Evolutionary conservation across 2,329 filamentous ascomycete genomes (phyloP).

Genomic region (Xylariomycetidae sp.): DNA sequence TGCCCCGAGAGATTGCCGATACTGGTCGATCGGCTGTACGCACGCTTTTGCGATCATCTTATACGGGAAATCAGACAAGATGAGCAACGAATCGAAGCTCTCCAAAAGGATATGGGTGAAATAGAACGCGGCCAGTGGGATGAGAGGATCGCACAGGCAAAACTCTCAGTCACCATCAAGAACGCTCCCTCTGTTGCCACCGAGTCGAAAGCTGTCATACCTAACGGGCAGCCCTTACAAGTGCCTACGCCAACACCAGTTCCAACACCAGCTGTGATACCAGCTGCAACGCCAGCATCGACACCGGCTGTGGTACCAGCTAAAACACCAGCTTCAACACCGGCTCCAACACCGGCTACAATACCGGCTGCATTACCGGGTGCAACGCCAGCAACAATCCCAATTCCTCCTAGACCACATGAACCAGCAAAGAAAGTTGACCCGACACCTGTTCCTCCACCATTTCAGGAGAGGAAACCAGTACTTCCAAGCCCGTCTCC

Average conservation of each 20-base stretch:
- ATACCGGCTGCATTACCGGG: background rate
- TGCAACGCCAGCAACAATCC: constrained; percentile 9
- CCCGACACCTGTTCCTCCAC: constrained; percentile 15
- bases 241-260: constrained; percentile 11
- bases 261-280: constrained; percentile 4
- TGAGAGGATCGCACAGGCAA: constrained; percentile 15
- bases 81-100: constrained; percentile 59
- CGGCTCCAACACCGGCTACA: constrained; percentile 4
- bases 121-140: constrained; percentile 52
- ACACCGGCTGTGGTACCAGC: too few species aligned
- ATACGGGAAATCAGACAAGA: constrained; percentile 69
- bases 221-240: constrained; percentile 17
- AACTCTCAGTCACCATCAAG: too few species aligned
- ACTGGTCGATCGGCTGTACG: constrained; percentile 70
- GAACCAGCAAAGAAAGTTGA: constrained; percentile 15
- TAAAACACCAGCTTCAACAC: constrained; percentile 2
- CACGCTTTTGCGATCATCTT: constrained; percentile 65
- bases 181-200: constrained; percentile 9
- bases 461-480: constrained; percentile 17
- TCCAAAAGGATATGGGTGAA: constrained; percentile 64
- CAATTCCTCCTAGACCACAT: constrained; percentile 10
- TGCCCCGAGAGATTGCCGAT: constrained; percentile 65
- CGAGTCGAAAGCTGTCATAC: constrained; percentile 11
- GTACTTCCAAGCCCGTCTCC: constrained; percentile 20
- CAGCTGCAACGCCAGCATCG: constrained; percentile 1